These are phyloP conservation scores for Cryptococcus sp. DNA, from an alignment of 1,284 basidiomycete genomes.

Conservation along the genomic window DNA sequence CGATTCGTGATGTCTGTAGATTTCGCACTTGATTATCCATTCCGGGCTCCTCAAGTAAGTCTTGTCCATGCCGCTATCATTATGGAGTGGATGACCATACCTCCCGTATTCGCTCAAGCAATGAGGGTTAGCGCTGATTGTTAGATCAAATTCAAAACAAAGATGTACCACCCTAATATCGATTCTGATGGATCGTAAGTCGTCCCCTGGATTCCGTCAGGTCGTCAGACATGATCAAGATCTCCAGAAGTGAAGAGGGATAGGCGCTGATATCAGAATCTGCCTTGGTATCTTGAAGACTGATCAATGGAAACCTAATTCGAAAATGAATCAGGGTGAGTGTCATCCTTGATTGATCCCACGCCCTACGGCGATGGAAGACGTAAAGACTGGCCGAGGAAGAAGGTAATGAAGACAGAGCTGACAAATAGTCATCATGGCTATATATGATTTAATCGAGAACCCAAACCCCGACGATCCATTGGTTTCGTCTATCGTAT, in stretches of 20 bases:
- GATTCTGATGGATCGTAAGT: slow-evolving; percentile 83
- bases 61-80: background rate
- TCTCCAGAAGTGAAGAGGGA: background rate
- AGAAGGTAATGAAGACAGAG: background rate
- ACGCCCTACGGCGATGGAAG: background rate
- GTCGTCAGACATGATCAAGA: background rate
- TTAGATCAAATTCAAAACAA: slow-evolving; percentile 78
- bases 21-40: slow-evolving; percentile 75
- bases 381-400: background rate
- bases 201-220: background rate
- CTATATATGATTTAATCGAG: slow-evolving; percentile 79
- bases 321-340: slow-evolving; percentile 68
- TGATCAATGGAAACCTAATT: slow-evolving; percentile 76
- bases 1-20: slow-evolving; percentile 69
- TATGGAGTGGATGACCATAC: too few relatives aligned
- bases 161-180: slow-evolving; percentile 88
- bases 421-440: slow-evolving; percentile 59
- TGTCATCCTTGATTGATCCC: background rate
- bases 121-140: background rate
- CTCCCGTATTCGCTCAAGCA: background rate
- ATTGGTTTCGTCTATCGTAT: slow-evolving; percentile 55
- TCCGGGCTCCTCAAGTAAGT: slow-evolving; percentile 77
- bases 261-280: slow-evolving; percentile 49
- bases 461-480: slow-evolving; percentile 86
- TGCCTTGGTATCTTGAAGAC: slow-evolving; percentile 50